A percentile compares a stretch with the other conserved stretches of the same genome.
Evolutionary conservation across 306 rosid genomes (phyloP).

Genomic region (Vigna reflexopilosa): DNA sequence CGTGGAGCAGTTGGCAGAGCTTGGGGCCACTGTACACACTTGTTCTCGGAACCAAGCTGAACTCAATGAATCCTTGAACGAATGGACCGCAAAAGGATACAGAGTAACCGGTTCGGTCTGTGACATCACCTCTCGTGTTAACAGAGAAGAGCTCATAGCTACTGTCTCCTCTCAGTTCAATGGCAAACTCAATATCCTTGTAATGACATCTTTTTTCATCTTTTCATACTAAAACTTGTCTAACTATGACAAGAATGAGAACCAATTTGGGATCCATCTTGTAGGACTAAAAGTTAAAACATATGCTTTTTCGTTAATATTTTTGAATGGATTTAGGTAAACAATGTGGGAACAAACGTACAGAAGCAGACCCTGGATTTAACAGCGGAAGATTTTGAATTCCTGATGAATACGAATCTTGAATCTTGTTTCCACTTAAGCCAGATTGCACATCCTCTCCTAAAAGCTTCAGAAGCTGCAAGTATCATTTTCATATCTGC

Average conservation of each 20-base stretch:
- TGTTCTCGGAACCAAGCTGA: constrained; percentile 43
- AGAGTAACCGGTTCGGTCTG: constrained; percentile 45
- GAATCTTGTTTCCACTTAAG: constrained; percentile 47
- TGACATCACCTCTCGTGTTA: constrained; percentile 36
- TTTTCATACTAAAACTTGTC: too few species aligned
- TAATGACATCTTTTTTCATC: too few species aligned
- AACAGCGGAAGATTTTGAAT: constrained; percentile 42
- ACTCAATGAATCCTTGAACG: constrained; percentile 40
- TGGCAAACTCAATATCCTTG: constrained; percentile 55
- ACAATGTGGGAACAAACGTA: constrained; percentile 42
- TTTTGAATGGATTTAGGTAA: constrained; percentile 7
- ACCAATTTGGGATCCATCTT: too few species aligned
- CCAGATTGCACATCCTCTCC: constrained; percentile 50
- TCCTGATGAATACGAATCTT: constrained; percentile 36
- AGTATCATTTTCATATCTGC: constrained; percentile 50
- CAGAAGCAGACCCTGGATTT: background rate
- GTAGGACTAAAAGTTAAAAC: too few species aligned
- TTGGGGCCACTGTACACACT: constrained; percentile 46
- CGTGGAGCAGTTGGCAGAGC: constrained; percentile 47
- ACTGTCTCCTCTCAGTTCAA: constrained; percentile 41
- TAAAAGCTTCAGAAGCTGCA: constrained; percentile 41
- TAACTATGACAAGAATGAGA: too few species aligned
- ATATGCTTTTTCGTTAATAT: too few species aligned
- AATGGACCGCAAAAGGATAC: constrained; percentile 47
- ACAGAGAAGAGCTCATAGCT: constrained; percentile 37